Evolutionary conservation across 208 protist genomes (phyloP).

Genomic region (Crithidia sp.): DNA sequence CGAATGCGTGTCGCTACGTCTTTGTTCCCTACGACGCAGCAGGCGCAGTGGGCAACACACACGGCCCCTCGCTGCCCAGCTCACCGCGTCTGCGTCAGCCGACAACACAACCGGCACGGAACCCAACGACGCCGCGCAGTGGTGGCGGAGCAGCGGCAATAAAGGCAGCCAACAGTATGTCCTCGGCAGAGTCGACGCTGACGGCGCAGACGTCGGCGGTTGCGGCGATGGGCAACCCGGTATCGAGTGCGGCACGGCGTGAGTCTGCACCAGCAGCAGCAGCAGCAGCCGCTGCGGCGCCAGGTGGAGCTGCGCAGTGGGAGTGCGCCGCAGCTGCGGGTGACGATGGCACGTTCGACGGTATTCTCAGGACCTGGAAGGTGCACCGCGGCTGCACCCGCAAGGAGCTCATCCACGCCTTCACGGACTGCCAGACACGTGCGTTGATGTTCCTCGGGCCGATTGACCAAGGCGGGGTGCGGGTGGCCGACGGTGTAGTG

Average conservation of each 20-base stretch:
- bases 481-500: constrained; percentile 77
- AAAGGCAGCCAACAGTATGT: too few species aligned
- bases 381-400: constrained; percentile 76
- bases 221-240: not conserved
- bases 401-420: constrained; percentile 75
- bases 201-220: constrained; percentile 11
- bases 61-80: not conserved
- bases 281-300: not conserved
- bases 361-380: constrained; percentile 40
- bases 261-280: not conserved
- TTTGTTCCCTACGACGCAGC: constrained; percentile 31
- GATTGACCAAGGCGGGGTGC: constrained; percentile 47
- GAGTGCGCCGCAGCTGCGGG: too few species aligned
- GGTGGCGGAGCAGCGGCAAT: too few species aligned
- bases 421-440: constrained; percentile 44
- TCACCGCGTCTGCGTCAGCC: constrained; percentile 1
- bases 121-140: too few species aligned
- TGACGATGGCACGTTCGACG: constrained; percentile 23
- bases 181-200: constrained; percentile 7
- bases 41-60: not conserved
- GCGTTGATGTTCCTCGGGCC: constrained; percentile 66
- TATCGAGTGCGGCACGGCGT: not conserved
- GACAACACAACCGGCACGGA: too few species aligned
- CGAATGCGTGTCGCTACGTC: constrained; percentile 29
- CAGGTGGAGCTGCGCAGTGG: not conserved